Percentiles rank a stretch among this genome's conserved stretches.
phyloP scores from a whole-genome alignment of 805 yeast genomes.

The Yarrowia yakushimensis region DNA sequence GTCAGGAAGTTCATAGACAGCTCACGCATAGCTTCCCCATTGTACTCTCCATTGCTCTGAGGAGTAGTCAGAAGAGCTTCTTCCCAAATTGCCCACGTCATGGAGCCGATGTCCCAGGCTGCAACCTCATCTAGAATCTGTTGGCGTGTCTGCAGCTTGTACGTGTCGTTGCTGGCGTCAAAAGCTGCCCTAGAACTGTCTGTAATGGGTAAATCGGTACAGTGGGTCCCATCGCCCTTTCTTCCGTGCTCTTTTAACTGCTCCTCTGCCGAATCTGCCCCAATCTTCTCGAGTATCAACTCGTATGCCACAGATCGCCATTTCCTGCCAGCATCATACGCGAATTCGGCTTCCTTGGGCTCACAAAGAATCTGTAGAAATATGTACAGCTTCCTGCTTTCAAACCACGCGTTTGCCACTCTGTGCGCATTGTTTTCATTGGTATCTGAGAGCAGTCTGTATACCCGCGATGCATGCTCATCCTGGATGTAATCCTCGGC shows the following conservation, averaged over 20 bases:
- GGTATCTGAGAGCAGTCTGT: neutral
- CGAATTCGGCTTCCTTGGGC: neutral
- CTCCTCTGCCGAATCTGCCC: neutral
- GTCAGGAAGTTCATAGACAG: neutral
- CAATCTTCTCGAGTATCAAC: slow-evolving; percentile 2
- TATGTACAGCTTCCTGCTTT: neutral
- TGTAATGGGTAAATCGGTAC: neutral
- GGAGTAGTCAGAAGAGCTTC: neutral
- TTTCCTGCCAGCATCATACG: slow-evolving; percentile 2
- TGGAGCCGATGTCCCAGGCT: neutral
- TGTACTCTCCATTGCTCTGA: neutral
- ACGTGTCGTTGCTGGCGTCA: neutral
- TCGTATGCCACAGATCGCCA: slow-evolving; percentile 17
- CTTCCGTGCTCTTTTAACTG: slow-evolving; percentile 5
- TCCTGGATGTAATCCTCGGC: neutral
- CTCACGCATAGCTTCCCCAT: neutral
- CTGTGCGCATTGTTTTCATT: slow-evolving; percentile 12
- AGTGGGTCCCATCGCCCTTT: neutral
- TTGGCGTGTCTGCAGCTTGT: neutral
- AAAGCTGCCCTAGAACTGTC: neutral
- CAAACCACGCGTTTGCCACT: slow-evolving; percentile 5
- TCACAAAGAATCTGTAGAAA: slow-evolving; percentile 2
- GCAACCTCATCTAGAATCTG: neutral
- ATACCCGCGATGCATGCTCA: neutral
- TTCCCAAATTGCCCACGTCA: neutral